Evolutionary conservation across 2,329 filamentous ascomycete species (phyloP), one percentile per base, ranked within the genome.

Genomic region (Emmonsia crescens): DNA sequence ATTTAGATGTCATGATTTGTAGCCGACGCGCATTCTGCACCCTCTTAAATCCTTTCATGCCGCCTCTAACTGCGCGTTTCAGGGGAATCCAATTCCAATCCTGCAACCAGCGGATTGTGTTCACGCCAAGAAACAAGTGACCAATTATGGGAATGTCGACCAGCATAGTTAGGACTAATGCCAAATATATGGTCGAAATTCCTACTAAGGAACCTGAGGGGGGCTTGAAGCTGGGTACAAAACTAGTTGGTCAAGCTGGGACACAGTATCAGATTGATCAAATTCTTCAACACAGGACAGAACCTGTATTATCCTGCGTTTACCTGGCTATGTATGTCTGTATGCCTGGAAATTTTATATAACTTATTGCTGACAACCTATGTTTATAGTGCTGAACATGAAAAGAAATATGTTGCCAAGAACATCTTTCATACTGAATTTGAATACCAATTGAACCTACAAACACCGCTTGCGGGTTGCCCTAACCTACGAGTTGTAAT

Each of bases 341-440:
- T n/a, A n/a, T n/a, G n/a, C n/a, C n/a, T n/a, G n/a, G n/a, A n/a
- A n/a, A n/a, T n/a, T n/a, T n/a, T n/a, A n/a, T n/a, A n/a, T n/a
- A n/a, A n/a, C n/a, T n/a, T n/a, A n/a, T n/a, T n/a, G n/a, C n/a
- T n/a, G n/a, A n/a, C n/a, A n/a, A n/a, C n/a, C n/a, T n/a, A n/a
- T n/a, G n/a, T n/a, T n/a, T n/a, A n/a, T n/a, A n/a, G n/a, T n/a
- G n/a, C n/a, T n/a, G n/a, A n/a, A n/a, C n/a, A n/a, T n/a, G n/a
- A n/a, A 51, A 62, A 62, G 51, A 62, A 62, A 29, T 60, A 60
- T 51, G 61, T 62, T 19, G 21, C 60, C 12, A 60, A 62, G 24
- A 56, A 62, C 44, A 49, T 64, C 27, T 62, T 51, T n/a, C 57
- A 61, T 54, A 59, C 63, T 40, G 63, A 62, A 46, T 64, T 64